These are phyloP conservation scores for Pythium insidiosum DNA, from an alignment of 352 stramenopile species.

Conservation along the genomic window DNA sequence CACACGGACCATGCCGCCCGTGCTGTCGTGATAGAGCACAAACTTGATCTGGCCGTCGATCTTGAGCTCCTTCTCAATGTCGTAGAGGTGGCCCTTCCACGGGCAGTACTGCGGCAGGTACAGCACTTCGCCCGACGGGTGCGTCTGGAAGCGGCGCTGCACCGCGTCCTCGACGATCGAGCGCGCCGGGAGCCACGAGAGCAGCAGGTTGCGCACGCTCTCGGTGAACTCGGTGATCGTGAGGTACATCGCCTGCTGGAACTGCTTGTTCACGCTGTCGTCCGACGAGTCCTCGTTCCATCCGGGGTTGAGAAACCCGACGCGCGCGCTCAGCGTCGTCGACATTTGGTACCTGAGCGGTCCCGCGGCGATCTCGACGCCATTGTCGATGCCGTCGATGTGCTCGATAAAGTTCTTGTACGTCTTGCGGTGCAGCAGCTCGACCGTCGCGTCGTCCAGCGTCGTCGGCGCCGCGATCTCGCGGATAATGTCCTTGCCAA, in stretches of 20 bases:
- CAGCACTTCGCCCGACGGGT: conserved; percentile 92
- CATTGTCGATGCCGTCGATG: conserved; percentile 99
- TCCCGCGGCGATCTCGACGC: conserved; percentile 79
- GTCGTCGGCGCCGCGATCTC: conserved; percentile 31
- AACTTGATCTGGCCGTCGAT: conserved; percentile 93
- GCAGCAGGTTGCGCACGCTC: conserved; percentile 86
- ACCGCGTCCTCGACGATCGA: conserved; percentile 92
- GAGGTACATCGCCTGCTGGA: conserved; percentile 93
- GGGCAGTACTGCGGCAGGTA: conserved; percentile 88
- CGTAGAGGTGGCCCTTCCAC: conserved; percentile 96
- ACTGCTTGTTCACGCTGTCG: conserved; percentile 81
- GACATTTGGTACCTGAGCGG: conserved; percentile 72
- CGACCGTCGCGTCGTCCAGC: conserved; percentile 63
- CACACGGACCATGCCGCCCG: conserved; percentile 91
- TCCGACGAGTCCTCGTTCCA: conserved; percentile 94
- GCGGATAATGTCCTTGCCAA: conserved; percentile 94
- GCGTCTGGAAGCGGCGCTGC: conserved; percentile 73
- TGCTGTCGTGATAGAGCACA: conserved; percentile 94
- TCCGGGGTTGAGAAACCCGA: conserved; percentile 91
- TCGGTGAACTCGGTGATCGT: conserved; percentile 94
- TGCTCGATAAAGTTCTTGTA: conserved; percentile 98
- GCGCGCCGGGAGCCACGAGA: conserved; percentile 91
- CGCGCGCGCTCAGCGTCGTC: conserved; percentile 75
- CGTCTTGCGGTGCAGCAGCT: conserved; percentile 87
- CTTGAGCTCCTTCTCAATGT: conserved; percentile 90